Percentiles rank a stretch among this genome's conserved stretches.
phyloP scores from a whole-genome alignment of 495 filamentous ascomycete genomes.

The Hypoxylon perforatum region DNA sequence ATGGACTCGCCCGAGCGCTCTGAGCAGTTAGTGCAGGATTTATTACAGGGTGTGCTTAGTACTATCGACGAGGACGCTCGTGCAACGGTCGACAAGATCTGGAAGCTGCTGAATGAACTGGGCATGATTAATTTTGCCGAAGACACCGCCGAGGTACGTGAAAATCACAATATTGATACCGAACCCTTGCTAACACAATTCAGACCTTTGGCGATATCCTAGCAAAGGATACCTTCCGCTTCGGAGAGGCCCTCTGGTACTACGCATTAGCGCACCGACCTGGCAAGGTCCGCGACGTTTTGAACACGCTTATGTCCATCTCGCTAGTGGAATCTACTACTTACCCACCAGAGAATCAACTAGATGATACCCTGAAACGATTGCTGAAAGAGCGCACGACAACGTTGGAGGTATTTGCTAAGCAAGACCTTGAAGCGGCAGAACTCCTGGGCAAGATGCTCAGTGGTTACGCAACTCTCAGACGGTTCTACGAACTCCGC shows the following conservation, averaged over 20 bases:
- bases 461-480: conserved; percentile 89
- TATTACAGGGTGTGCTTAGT: conserved; percentile 68
- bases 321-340: conserved; percentile 84
- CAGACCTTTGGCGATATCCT: conserved; percentile 83
- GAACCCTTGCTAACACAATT: conserved; percentile 38
- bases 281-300: conserved; percentile 80
- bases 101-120: conserved; percentile 73
- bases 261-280: conserved; percentile 81
- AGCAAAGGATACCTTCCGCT: conserved; percentile 71
- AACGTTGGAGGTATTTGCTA: conserved; percentile 71
- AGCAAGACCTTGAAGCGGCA: conserved; percentile 79
- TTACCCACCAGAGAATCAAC: conserved; percentile 72
- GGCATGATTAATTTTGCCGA: conserved; percentile 77
- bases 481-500: conserved; percentile 86
- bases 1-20: conserved; percentile 73
- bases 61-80: conserved; percentile 71
- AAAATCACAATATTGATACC: conserved; percentile 3
- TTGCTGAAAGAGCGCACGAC: conserved; percentile 74
- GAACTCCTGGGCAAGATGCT: conserved; percentile 81
- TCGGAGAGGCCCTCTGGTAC: conserved; percentile 85
- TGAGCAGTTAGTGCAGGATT: conserved; percentile 69
- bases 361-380: conserved; percentile 73
- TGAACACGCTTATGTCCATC: conserved; percentile 86
- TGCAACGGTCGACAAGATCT: conserved; percentile 77
- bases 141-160: conserved; percentile 78